Conservation (phyloP, 768 basidiomycete species). For the Astraeus odoratus region DNA sequence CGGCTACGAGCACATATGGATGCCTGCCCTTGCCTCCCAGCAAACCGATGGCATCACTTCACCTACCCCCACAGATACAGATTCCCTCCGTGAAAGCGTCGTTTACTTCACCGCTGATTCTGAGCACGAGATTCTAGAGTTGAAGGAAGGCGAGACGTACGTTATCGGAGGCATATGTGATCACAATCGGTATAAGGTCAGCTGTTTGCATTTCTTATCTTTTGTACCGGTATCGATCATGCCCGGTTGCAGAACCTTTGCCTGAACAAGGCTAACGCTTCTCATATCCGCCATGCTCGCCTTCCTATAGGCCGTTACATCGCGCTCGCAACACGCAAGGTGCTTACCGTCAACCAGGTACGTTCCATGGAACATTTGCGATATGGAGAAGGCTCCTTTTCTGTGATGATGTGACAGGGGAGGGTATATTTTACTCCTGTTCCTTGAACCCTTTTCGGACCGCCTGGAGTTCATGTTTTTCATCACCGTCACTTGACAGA, state of each 20-base stretch:
- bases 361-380: conserved; percentile 8
- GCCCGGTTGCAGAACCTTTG: conserved; percentile 65
- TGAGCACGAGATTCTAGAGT: conserved; percentile 73
- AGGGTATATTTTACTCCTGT: not conserved
- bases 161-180: conserved; percentile 95
- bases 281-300: conserved; percentile 76
- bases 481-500: conserved; percentile 1
- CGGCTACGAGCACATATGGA: conserved; percentile 68
- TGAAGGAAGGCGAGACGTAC: conserved; percentile 81
- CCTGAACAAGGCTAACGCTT: conserved; percentile 70
- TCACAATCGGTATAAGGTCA: conserved; percentile 91
- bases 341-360: conserved; percentile 93
- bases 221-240: conserved; percentile 10
- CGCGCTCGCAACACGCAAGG: conserved; percentile 82
- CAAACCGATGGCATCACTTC: not conserved
- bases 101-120: conserved; percentile 96
- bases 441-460: not conserved
- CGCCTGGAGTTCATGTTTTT: not conserved
- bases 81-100: conserved; percentile 41
- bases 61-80: conserved; percentile 7
- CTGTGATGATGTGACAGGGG: conserved; percentile 1
- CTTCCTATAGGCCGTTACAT: conserved; percentile 94
- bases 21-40: conserved; percentile 8
- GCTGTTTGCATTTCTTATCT: not conserved
- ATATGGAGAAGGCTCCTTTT: not conserved